These are phyloP conservation scores for Phytopythium ostracodes DNA, from an alignment of 352 stramenopile genomes.

Conservation along the genomic window DNA sequence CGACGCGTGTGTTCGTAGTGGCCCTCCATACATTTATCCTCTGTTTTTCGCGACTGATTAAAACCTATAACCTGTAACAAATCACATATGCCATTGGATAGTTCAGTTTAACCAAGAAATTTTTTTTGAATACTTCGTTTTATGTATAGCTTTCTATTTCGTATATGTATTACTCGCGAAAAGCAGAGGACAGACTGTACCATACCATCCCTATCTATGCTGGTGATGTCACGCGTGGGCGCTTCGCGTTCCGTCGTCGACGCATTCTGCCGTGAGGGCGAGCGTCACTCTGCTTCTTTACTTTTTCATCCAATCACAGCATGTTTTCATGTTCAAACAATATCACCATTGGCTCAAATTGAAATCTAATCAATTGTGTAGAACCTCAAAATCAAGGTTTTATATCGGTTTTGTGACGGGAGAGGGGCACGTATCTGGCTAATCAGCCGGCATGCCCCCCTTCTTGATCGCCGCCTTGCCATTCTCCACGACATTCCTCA, in stretches of 20 bases:
- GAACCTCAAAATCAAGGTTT: slow-evolving; percentile 8
- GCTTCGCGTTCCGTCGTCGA: not conserved
- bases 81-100: too few relatives aligned
- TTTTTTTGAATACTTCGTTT: too few relatives aligned
- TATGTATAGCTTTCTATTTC: too few relatives aligned
- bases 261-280: slow-evolving; percentile 5
- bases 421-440: not conserved
- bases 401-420: slow-evolving; percentile 5
- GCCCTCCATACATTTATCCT: too few relatives aligned
- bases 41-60: too few relatives aligned
- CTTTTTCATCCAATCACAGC: not conserved
- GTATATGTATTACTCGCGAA: too few relatives aligned
- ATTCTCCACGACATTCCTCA: slow-evolving; percentile 30
- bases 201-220: not conserved
- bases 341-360: not conserved
- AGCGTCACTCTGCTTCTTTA: slow-evolving; percentile 1
- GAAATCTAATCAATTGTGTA: not conserved
- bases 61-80: too few relatives aligned
- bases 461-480: not conserved
- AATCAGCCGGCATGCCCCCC: not conserved
- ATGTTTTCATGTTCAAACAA: not conserved
- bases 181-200: too few relatives aligned
- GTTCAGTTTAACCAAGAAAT: too few relatives aligned
- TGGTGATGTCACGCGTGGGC: slow-evolving; percentile 3
- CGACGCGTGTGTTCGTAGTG: too few relatives aligned